Base-by-base conservation (phyloP, 352 stramenopile genomes). In the Aphanomyces cochlioides region DNA sequence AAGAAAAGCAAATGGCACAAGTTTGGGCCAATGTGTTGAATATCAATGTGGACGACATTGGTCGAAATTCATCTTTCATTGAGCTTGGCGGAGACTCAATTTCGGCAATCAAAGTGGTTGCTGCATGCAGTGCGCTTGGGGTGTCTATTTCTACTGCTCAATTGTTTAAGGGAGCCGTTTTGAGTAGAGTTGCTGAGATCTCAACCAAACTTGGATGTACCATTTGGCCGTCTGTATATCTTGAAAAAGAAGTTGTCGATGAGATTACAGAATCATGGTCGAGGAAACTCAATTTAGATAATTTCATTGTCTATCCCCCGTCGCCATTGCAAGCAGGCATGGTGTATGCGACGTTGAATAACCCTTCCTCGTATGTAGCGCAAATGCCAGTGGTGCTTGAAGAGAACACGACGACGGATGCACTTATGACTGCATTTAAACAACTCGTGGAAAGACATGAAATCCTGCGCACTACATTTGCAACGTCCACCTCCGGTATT, bases 61-160 rank as follows among this genome's bases (percentile, higher is more conserved):
- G 83, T 63, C 84, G 83, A 57, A 72, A 80, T 54, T 79, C 77
- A 41, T 89, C 78, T 43, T 96, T 96, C 75, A 93, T 93, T 47
- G 86, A 92, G 50, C 78, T 92, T 8, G 86, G 88, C 43, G 88
- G 88, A 15, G 86, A 96, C 21, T 61, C 54, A 1, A 37, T 61
- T n/a, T 61, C 54, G 19, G 54, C 43, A 5, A 37, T 61, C 17
- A 37, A 61, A 17, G 54, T 61, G 10, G 54, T 61, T 37, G 6
- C 28, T 41, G 54, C 54, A 10, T 61, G 54, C n/a, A 28, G 5
- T 10, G 21, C 19, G 15, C 19, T 58, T 36, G 50, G 50, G 10
- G 8, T 58, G 15, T 36, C 15, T 2, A 8, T 58, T 58, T 19
- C 50, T 1, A 3, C 36, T 8, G 7, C 15, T 36, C 50, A 58